Evolutionary conservation across 768 basidiomycete species (phyloP).

Genomic region (Russula virescens): DNA sequence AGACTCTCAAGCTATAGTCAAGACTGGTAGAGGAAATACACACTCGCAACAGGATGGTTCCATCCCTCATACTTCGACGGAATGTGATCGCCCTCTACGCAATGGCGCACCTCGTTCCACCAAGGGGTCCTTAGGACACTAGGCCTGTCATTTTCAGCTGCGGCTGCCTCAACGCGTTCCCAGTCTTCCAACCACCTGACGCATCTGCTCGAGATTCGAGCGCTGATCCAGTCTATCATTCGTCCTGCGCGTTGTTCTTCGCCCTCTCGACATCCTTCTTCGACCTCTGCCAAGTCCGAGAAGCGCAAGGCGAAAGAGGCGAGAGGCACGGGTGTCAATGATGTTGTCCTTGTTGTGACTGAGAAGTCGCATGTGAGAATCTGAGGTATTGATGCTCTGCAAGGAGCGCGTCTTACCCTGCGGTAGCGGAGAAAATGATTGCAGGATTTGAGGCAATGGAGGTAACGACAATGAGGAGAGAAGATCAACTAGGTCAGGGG

Average conservation of each 20-base stretch:
- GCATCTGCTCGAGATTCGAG: conserved; percentile 58
- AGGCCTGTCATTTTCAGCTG: conserved; percentile 24
- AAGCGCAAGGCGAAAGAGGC: conserved; percentile 70
- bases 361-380: conserved; percentile 3
- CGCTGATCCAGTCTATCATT: conserved; percentile 82
- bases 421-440: conserved; percentile 79
- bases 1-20: not conserved
- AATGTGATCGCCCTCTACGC: conserved; percentile 69
- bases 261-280: conserved; percentile 68
- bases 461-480: conserved; percentile 57
- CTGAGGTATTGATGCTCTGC: conserved; percentile 7
- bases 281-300: conserved; percentile 67
- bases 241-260: conserved; percentile 74
- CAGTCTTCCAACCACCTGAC: conserved; percentile 67
- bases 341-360: conserved; percentile 78
- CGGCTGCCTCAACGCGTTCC: conserved; percentile 39
- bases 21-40: conserved; percentile 28
- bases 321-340: conserved; percentile 65
- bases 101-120: conserved; percentile 82
- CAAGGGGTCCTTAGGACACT: conserved; percentile 54
- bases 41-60: conserved; percentile 83
- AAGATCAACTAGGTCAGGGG: conserved; percentile 61
- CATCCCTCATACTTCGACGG: conserved; percentile 71
- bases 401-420: conserved; percentile 45
- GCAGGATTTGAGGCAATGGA: conserved; percentile 64